Conservation (phyloP, 495 filamentous ascomycete genomes). For the Penicillium steckii region DNA sequence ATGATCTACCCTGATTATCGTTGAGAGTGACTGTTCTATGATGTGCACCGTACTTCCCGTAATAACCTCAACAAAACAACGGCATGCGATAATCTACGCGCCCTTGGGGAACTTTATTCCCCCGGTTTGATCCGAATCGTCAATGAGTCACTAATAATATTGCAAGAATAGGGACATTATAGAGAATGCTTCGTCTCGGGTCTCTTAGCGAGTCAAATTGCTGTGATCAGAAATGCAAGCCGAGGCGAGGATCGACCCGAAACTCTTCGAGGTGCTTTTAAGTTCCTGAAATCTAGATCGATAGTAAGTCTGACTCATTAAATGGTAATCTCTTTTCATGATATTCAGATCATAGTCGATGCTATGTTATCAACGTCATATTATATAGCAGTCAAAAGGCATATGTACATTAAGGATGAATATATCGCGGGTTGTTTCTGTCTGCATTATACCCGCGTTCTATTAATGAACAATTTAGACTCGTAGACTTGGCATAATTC, state of each 20-base stretch:
- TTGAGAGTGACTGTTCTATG: conserved; percentile 9
- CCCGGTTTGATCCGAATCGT: conserved; percentile 13
- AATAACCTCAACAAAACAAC: conserved; percentile 2
- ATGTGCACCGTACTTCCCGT: conserved; percentile 15
- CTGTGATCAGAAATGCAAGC: neutral
- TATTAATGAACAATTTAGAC: neutral
- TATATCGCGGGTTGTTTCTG: neutral
- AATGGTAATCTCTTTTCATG: too few species aligned
- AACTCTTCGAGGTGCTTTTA: too few species aligned
- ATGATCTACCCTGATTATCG: conserved; percentile 1
- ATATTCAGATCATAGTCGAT: neutral
- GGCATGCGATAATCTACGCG: neutral
- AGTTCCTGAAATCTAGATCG: too few species aligned
- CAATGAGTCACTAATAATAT: too few species aligned
- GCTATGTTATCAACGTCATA: neutral
- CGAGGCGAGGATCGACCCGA: neutral
- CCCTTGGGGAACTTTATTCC: conserved; percentile 5
- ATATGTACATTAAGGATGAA: neutral
- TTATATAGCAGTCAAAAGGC: neutral
- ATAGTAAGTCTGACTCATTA: too few species aligned
- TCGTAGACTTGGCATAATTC: neutral
- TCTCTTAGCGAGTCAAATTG: too few species aligned
- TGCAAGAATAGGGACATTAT: too few species aligned
- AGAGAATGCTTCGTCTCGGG: too few species aligned
- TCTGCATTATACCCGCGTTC: neutral